A percentile compares a stretch with the other conserved stretches of the same genome.
Conservation (phyloP, 1,139 yeast species). For the Yamadazyma jaroonii region DNA sequence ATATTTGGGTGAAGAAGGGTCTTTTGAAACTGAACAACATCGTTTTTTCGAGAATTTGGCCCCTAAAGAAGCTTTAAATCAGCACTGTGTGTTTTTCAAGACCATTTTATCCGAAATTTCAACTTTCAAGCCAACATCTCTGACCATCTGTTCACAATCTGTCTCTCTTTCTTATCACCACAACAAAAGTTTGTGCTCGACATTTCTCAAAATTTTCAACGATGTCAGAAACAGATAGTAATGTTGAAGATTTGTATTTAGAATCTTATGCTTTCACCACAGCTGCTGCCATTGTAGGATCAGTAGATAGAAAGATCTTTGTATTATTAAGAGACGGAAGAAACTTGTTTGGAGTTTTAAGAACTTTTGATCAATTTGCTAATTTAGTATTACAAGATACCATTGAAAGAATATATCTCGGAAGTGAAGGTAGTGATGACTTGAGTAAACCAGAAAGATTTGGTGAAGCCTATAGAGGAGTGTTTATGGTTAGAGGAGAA, state of each 20-base stretch:
- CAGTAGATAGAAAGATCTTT: conserved; percentile 85
- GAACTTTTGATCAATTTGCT: conserved; percentile 96
- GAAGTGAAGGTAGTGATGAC: conserved; percentile 25
- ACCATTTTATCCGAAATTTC: no score
- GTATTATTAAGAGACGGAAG: conserved; percentile 90
- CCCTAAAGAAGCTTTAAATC: no score
- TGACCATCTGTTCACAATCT: no score
- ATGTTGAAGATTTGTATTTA: conserved; percentile 51
- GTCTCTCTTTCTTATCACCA: no score
- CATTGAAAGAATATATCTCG: conserved; percentile 75
- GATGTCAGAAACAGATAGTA: conserved; percentile 10
- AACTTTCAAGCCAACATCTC: no score
- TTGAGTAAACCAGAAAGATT: conserved; percentile 40
- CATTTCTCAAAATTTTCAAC: conserved; percentile 5
- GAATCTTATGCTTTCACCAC: conserved; percentile 89
- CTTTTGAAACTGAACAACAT: no score
- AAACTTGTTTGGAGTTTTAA: conserved; percentile 80
- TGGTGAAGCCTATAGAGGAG: conserved; percentile 77
- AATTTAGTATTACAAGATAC: conserved; percentile 91
- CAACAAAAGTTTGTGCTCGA: not conserved
- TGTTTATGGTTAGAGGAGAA: conserved; percentile 92
- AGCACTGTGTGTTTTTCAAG: no score
- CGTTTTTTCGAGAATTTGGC: no score
- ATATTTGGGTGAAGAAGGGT: no score
- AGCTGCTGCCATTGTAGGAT: conserved; percentile 92